phyloP scores from a whole-genome alignment of 177 flowering plant genomes.

The Telopea speciosissima region DNA sequence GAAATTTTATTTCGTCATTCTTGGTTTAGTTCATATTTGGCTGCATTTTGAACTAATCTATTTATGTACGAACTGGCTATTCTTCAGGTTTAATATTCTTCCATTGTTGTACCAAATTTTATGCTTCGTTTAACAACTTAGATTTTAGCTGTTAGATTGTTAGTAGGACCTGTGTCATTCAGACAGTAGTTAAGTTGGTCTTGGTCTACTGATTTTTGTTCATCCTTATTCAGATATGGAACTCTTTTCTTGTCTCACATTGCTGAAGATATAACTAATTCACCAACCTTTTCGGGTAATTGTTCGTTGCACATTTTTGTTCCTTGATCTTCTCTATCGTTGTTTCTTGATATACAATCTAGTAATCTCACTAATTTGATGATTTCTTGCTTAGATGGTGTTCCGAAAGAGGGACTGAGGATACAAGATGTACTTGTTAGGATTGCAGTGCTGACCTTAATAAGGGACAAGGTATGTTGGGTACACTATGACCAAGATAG shows the following conservation, averaged over 20 bases:
- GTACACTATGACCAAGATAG: no score
- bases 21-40: background rate
- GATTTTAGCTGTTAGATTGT: background rate
- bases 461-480: conserved; percentile 64
- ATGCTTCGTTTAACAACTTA: background rate
- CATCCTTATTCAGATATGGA: conserved; percentile 51
- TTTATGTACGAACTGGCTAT: background rate
- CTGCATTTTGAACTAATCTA: background rate
- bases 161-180: background rate
- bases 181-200: background rate
- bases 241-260: conserved; percentile 71
- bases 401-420: conserved; percentile 93
- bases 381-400: conserved; percentile 63
- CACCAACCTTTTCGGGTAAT: conserved; percentile 76
- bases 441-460: conserved; percentile 51
- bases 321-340: background rate
- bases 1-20: no score
- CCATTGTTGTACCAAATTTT: background rate
- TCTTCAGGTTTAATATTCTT: background rate
- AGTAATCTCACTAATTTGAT: no score
- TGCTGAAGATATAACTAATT: conserved; percentile 62
- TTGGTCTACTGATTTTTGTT: background rate
- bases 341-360: background rate
- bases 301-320: conserved; percentile 2
- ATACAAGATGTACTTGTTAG: conserved; percentile 83